Conservation (phyloP, 345 rosid genomes). For the Odontarrhena argentea region DNA sequence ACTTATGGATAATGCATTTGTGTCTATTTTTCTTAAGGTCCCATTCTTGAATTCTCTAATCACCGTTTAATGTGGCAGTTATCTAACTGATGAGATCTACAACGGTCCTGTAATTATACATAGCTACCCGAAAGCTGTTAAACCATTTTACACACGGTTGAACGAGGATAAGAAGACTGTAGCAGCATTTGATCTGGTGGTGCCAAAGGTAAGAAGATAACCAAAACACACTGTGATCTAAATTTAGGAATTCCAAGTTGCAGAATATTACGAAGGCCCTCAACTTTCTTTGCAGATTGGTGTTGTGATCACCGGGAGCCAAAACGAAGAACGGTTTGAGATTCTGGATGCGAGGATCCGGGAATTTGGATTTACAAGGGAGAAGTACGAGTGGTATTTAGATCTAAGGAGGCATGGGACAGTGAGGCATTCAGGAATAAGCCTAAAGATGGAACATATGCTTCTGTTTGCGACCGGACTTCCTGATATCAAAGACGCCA, state of each 20-base stretch:
- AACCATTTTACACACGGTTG: slow-evolving; percentile 67
- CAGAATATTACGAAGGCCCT: slow-evolving; percentile 13
- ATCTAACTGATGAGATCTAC: slow-evolving; percentile 70
- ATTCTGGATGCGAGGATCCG: slow-evolving; percentile 55
- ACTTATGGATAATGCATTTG: not conserved
- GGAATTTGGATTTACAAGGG: slow-evolving; percentile 51
- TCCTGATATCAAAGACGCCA: slow-evolving; percentile 68
- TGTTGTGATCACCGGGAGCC: slow-evolving; percentile 67
- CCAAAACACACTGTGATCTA: slow-evolving; percentile 5
- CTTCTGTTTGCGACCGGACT: slow-evolving; percentile 72
- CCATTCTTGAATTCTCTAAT: slow-evolving; percentile 9
- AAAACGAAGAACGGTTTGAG: slow-evolving; percentile 76
- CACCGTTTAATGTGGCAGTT: slow-evolving; percentile 47
- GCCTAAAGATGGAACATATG: slow-evolving; percentile 68
- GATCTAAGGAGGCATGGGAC: slow-evolving; percentile 86
- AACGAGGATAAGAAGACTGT: slow-evolving; percentile 79
- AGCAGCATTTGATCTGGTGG: slow-evolving; percentile 86
- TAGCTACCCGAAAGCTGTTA: slow-evolving; percentile 60
- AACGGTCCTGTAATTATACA: slow-evolving; percentile 62
- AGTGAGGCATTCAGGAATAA: slow-evolving; percentile 75
- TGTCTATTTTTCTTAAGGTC: not conserved
- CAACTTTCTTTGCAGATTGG: slow-evolving; percentile 60
- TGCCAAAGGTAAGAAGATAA: slow-evolving; percentile 63
- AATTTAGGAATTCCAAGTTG: not conserved
- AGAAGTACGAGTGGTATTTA: slow-evolving; percentile 77